Conservation (phyloP, 148 eudicot genomes). For the Persicaria maculosa region DNA sequence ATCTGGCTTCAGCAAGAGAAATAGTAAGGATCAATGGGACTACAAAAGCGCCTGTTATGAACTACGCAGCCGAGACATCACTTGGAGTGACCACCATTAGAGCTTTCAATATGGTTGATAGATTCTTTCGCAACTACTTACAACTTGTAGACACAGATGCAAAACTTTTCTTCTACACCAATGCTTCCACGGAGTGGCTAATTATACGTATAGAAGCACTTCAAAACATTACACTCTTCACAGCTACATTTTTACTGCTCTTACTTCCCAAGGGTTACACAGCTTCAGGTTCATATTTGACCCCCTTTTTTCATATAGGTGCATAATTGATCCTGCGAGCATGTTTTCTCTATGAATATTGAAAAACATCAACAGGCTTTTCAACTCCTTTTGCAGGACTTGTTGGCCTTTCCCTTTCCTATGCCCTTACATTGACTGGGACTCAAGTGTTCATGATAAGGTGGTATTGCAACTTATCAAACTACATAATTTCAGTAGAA, state of each 20-base stretch:
- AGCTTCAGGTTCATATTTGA: slow-evolving; percentile 35
- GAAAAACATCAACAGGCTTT: not conserved
- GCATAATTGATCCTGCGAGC: not conserved
- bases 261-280: slow-evolving; percentile 44
- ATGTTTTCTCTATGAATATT: not conserved
- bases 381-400: slow-evolving; percentile 35
- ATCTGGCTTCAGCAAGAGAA: slow-evolving; percentile 57
- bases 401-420: slow-evolving; percentile 76
- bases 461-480: slow-evolving; percentile 53
- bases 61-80: slow-evolving; percentile 53
- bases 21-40: slow-evolving; percentile 67
- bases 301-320: slow-evolving; percentile 8
- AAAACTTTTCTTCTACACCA: slow-evolving; percentile 45
- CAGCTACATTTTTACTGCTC: slow-evolving; percentile 45
- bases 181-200: slow-evolving; percentile 56
- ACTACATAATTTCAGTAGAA: slow-evolving; percentile 56
- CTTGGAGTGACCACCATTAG: slow-evolving; percentile 60
- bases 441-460: slow-evolving; percentile 47
- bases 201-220: slow-evolving; percentile 55
- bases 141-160: slow-evolving; percentile 68
- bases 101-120: slow-evolving; percentile 44
- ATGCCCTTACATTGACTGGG: slow-evolving; percentile 45
- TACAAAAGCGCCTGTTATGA: slow-evolving; percentile 65
- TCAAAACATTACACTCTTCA: slow-evolving; percentile 55
- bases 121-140: slow-evolving; percentile 40